Base-by-base conservation (phyloP, 192 early-diverging fungal genomes). In the Geranomyces variabilis region DNA sequence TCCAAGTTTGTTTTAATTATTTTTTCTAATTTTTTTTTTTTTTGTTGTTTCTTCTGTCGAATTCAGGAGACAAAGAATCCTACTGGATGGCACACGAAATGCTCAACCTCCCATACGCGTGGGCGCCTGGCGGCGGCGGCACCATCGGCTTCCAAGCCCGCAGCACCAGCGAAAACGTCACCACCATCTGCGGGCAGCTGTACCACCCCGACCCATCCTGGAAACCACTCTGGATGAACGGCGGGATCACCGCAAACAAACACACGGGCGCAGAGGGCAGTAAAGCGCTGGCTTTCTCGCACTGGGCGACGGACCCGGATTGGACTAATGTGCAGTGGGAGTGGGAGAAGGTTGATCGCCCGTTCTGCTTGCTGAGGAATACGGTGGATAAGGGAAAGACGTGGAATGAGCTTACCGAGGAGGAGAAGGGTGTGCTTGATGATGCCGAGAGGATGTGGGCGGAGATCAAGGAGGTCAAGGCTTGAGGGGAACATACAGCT, bases 41-140 rank as follows among this genome's bases (percentile, higher is more conserved):
- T 46, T 46, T 46, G 17, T 64, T 17, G 12, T 31, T 47, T 4
- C 21, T 33, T 34, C 7, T 34, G 14, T 33, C n/a, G 29, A 24
- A 10, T 33, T 8, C 55, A 73, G 67, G 89, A 31, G 89, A 90
- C 75, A 90, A 90, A 66, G 89, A 90, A 69, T 81, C 88, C 0
- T 90, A 85, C 45, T 90, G 89, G 89, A 78, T 81, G 12, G 86
- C 86, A 6, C 82, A 75, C 49, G 88, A 88, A 66, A 78, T 88
- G 75, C 66, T 79, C 17, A 69, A 79, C 21, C 80, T 79, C 29
- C 85, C 83, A 0, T 60, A 60, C 29, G 17, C 83, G 82, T 87
- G 84, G 33, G 66, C 81, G 19, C 80, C 78, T 55, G 80, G 75
- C 15, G 77, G 78, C 69, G 85, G 80, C n/a, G 84, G 77, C 10